Evolutionary conservation across 2,329 filamentous ascomycete genomes (phyloP).

Genomic region (Epichloe aotearoae): DNA sequence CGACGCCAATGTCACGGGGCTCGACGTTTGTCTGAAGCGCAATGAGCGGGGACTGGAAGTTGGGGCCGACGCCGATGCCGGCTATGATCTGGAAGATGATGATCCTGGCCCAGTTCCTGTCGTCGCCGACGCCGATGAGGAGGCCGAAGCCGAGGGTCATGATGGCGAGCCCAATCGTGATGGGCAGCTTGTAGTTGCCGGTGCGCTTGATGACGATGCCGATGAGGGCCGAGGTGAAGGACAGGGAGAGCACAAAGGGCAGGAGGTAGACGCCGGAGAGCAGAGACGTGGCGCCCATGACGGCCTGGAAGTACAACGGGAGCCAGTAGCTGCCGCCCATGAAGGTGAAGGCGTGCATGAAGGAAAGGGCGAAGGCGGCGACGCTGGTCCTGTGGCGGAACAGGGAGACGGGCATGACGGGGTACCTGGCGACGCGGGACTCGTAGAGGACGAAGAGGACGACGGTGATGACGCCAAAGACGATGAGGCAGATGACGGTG

Average conservation of each 20-base stretch:
- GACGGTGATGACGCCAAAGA: conserved; percentile 55
- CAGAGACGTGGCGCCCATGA: conserved; percentile 54
- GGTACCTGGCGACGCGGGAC: conserved; percentile 59
- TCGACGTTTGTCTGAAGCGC: conserved; percentile 52
- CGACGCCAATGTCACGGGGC: conserved; percentile 52
- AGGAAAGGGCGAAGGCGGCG: conserved; percentile 51
- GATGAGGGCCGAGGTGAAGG: conserved; percentile 43
- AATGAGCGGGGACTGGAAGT: conserved; percentile 57
- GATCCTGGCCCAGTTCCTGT: conserved; percentile 40
- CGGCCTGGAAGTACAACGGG: conserved; percentile 73
- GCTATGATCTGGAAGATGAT: conserved; percentile 49
- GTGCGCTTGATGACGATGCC: conserved; percentile 49
- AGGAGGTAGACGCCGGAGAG: conserved; percentile 63
- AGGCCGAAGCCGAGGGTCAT: conserved; percentile 53
- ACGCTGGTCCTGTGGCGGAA: conserved; percentile 55
- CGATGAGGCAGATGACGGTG: conserved; percentile 61
- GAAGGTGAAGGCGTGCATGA: conserved; percentile 65
- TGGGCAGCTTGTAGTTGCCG: conserved; percentile 49
- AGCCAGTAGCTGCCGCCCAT: conserved; percentile 70
- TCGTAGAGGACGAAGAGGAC: conserved; percentile 60
- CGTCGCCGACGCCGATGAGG: conserved; percentile 46
- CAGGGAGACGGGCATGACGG: conserved; percentile 61
- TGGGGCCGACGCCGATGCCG: conserved; percentile 52
- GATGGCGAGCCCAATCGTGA: conserved; percentile 44
- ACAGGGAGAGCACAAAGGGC: conserved; percentile 55